A percentile compares a stretch with the other conserved stretches of the same genome.
These are phyloP conservation scores for Diplodia intermedia DNA, from an alignment of 2,329 filamentous ascomycete species.

Conservation along the genomic window DNA sequence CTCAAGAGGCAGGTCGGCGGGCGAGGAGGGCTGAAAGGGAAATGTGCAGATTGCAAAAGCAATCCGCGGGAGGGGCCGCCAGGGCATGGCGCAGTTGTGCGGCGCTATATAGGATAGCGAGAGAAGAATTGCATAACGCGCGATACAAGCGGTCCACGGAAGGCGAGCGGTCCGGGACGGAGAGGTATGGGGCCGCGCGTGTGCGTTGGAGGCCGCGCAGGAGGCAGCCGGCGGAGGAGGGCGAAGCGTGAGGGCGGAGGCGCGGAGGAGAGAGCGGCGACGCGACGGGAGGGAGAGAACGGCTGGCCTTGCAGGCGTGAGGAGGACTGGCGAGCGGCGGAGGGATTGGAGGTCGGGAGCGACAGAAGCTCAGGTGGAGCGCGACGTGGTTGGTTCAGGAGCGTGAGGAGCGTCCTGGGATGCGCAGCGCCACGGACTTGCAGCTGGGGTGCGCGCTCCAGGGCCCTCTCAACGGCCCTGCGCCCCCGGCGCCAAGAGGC, in stretches of 20 bases:
- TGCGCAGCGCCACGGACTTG: slow-evolving; percentile 9
- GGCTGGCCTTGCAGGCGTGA: neutral
- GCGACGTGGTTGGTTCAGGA: slow-evolving; percentile 20
- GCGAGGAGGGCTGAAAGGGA: slow-evolving; percentile 84
- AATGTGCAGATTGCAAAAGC: slow-evolving; percentile 97
- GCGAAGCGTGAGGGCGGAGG: slow-evolving; percentile 9
- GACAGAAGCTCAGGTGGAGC: neutral
- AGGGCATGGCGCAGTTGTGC: slow-evolving; percentile 54
- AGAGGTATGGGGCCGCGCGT: slow-evolving; percentile 21
- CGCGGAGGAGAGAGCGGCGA: slow-evolving; percentile 19
- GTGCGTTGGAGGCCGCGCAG: slow-evolving; percentile 16
- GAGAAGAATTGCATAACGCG: slow-evolving; percentile 33
- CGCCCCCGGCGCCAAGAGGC: slow-evolving; percentile 11
- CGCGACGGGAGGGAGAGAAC: neutral
- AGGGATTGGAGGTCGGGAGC: slow-evolving; percentile 14
- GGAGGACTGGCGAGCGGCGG: slow-evolving; percentile 3
- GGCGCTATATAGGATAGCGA: slow-evolving; percentile 31
- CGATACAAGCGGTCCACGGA: slow-evolving; percentile 26
- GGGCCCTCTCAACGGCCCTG: neutral
- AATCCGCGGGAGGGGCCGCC: slow-evolving; percentile 95
- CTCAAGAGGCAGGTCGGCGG: slow-evolving; percentile 93
- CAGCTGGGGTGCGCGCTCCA: slow-evolving; percentile 16
- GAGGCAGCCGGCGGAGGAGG: neutral
- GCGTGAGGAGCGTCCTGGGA: slow-evolving; percentile 2
- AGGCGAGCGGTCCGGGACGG: slow-evolving; percentile 14